phyloP scores from a whole-genome alignment of 2,329 filamentous ascomycete species.

The Nemania abortiva region DNA sequence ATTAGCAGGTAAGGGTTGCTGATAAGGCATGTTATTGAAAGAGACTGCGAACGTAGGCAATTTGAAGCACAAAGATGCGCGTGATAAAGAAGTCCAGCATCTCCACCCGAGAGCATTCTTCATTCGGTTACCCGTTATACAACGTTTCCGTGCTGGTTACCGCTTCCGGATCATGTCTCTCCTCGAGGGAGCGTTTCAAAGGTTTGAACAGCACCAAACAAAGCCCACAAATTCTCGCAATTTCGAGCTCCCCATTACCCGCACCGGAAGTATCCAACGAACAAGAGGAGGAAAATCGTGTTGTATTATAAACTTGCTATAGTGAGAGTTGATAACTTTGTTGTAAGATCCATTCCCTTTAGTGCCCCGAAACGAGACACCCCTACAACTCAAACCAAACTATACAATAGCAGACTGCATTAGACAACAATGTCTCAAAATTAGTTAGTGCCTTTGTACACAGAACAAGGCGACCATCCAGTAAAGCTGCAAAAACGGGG shows the following conservation, averaged over 20 bases:
- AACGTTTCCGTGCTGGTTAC: slow-evolving; percentile 37
- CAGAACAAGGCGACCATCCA: background rate
- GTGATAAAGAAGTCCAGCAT: slow-evolving; percentile 25
- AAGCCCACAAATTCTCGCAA: slow-evolving; percentile 21
- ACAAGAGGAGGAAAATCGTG: background rate
- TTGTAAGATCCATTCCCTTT: slow-evolving; percentile 8
- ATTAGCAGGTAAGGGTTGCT: slow-evolving; percentile 21
- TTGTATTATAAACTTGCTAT: slow-evolving; percentile 31
- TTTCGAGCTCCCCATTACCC: background rate
- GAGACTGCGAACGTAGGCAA: slow-evolving; percentile 25
- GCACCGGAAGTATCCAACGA: slow-evolving; percentile 14
- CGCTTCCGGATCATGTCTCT: slow-evolving; percentile 38
- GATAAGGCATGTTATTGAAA: slow-evolving; percentile 39
- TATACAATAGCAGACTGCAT: background rate
- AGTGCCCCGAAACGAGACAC: background rate
- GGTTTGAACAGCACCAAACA: slow-evolving; percentile 15
- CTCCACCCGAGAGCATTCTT: slow-evolving; percentile 12
- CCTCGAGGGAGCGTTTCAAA: slow-evolving; percentile 8
- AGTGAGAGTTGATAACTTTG: slow-evolving; percentile 5
- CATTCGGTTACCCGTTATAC: background rate
- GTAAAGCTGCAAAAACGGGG: background rate
- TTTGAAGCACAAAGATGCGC: slow-evolving; percentile 29
- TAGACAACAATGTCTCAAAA: slow-evolving; percentile 15
- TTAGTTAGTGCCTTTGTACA: background rate
- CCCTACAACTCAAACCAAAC: background rate